Evolutionary conservation across 192 early-diverging fungal species (phyloP).

Genomic region (Rhizophagus clarus): DNA sequence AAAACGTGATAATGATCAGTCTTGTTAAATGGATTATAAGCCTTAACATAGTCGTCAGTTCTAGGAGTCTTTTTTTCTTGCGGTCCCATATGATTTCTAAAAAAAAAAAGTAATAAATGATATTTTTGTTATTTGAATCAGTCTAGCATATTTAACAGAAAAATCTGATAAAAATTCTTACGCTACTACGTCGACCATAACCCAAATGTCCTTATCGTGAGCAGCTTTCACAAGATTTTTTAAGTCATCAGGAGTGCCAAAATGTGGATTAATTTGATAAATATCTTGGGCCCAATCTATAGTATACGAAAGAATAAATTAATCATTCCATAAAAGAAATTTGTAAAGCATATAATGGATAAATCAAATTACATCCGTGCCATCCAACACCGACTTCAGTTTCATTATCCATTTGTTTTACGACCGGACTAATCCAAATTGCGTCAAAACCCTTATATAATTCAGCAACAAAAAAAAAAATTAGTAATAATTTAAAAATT

Average conservation of each 20-base stretch:
- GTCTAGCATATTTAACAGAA: no score
- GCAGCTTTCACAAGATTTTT: slow-evolving; percentile 38
- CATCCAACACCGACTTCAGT: slow-evolving; percentile 8
- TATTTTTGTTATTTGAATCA: no score
- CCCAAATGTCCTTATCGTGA: slow-evolving; percentile 42
- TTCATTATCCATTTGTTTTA: slow-evolving; percentile 30
- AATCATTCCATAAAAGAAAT: neutral
- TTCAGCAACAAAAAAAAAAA: neutral
- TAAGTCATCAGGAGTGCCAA: slow-evolving; percentile 48
- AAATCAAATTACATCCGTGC: slow-evolving; percentile 26
- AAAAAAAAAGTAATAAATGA: neutral
- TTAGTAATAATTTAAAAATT: neutral
- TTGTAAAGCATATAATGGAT: slow-evolving; percentile 42
- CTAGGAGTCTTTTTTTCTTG: neutral
- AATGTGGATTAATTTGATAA: slow-evolving; percentile 43
- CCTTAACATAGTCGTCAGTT: neutral
- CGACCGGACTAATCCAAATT: slow-evolving; percentile 45
- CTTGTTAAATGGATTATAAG: slow-evolving; percentile 5
- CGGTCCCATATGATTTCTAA: slow-evolving; percentile 13
- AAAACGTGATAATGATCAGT: slow-evolving; percentile 2
- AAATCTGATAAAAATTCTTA: neutral
- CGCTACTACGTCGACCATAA: slow-evolving; percentile 53
- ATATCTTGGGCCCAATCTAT: slow-evolving; percentile 50
- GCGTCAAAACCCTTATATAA: slow-evolving; percentile 50
- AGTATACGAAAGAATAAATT: neutral